Conservation (phyloP, 2,329 filamentous ascomycete species). For the Trichoderma simmonsii region DNA sequence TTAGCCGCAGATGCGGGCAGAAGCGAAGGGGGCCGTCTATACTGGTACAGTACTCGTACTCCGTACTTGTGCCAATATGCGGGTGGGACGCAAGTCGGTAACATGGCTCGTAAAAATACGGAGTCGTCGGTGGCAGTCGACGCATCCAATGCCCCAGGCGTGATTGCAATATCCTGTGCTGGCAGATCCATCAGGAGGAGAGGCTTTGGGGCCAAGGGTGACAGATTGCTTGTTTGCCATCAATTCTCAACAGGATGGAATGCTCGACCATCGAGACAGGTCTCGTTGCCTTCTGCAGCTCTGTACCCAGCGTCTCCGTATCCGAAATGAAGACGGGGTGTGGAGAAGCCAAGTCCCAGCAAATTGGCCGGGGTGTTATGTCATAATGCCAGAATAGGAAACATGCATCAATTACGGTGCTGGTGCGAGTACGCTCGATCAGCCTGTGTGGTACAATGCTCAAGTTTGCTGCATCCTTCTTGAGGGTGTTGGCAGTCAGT, state of each 20-base stretch:
- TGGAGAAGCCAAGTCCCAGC: neutral
- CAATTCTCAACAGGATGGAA: neutral
- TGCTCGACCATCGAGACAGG: neutral
- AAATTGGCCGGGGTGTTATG: slow-evolving; percentile 13
- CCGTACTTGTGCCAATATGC: slow-evolving; percentile 11
- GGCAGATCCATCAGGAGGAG: neutral
- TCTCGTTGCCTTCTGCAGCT: neutral
- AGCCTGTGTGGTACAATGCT: neutral
- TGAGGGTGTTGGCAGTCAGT: neutral
- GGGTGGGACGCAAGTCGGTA: slow-evolving; percentile 8
- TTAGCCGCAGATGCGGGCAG: slow-evolving; percentile 17
- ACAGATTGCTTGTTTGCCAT: neutral
- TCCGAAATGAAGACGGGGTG: slow-evolving; percentile 15
- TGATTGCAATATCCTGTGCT: neutral
- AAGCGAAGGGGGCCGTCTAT: slow-evolving; percentile 11
- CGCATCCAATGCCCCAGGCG: slow-evolving; percentile 1
- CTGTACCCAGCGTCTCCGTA: neutral
- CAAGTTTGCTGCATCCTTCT: neutral
- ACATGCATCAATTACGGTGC: neutral
- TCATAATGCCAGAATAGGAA: slow-evolving; percentile 14
- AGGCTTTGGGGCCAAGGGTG: neutral
- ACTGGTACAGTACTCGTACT: neutral
- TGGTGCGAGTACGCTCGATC: neutral
- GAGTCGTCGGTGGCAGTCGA: neutral
- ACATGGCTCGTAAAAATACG: slow-evolving; percentile 7